Evolutionary conservation across 192 early-diverging fungal species (phyloP).

Genomic region (Rhizophagus clarus): DNA sequence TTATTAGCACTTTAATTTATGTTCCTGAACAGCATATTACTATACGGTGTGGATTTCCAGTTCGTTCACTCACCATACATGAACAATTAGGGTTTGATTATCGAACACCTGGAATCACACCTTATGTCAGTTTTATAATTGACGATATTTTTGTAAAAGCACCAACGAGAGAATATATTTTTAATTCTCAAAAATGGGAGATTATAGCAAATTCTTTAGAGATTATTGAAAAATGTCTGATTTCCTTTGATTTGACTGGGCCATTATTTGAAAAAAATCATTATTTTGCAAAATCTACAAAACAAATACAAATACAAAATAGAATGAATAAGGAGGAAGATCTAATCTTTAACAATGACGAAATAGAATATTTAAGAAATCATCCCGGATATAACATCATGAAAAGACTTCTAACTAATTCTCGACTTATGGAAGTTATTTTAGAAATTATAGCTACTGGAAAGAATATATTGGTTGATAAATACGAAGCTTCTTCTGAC

Average conservation of each 20-base stretch:
- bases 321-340: conserved; percentile 20
- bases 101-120: conserved; percentile 72
- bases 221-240: conserved; percentile 79
- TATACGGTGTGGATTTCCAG: conserved; percentile 41
- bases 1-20: conserved; percentile 74
- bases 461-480: conserved; percentile 63
- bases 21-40: conserved; percentile 46
- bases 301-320: background rate
- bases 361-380: conserved; percentile 44
- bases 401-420: conserved; percentile 73
- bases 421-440: conserved; percentile 67
- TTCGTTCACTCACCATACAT: conserved; percentile 54
- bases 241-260: conserved; percentile 69
- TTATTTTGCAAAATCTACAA: background rate
- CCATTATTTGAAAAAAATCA: conserved; percentile 30
- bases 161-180: conserved; percentile 63
- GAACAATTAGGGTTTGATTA: conserved; percentile 63
- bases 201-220: conserved; percentile 72
- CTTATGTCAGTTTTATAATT: conserved; percentile 82
- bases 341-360: background rate
- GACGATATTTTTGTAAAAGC: conserved; percentile 86
- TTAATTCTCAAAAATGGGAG: conserved; percentile 74
- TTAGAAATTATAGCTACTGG: conserved; percentile 69
- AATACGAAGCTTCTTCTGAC: conserved; percentile 36
- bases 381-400: conserved; percentile 90